Base-by-base conservation (phyloP, 257 asterid genomes). In the Dorcoceras hygrometricum region DNA sequence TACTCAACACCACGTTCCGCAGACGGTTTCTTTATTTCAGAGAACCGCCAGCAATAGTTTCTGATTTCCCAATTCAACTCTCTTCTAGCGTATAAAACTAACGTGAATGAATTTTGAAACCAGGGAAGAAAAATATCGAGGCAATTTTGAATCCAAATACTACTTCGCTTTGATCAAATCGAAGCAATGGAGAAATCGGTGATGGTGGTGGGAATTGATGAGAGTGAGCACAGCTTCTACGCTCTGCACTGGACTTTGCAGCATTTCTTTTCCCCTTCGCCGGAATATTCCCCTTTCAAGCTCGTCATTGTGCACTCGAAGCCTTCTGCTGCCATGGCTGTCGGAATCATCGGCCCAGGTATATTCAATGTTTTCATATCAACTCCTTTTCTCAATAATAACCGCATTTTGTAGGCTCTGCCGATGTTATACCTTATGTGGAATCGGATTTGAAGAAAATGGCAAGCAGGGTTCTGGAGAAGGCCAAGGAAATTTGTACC, bases 341-440 rank as follows among this genome's bases (percentile, higher is more conserved):
- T 87, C 71, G 93, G 95, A 60, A 59, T 87, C 65, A 72, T 78
- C 73, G 96, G 91, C n/a, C 95, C 95, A 19, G 95, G 98, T 83
- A 82, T 27, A 43, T 18, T 1, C 43, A 20, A 65, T 55, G 22
- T 28, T 19, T 56, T 23, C 23, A 20, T 56, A 23, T 56, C 14
- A 6, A 20, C 14, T 22, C 1, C 6, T 20, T 34, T 1, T 9
- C 28, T 59, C 36, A 26, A 0, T 16, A 8, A 12, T 69, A 62
- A 61, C 23, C 27, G 64, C 28, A 66, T 50, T 23, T 11, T 70
- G 57, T 26, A 90, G 97, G 89, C 64, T 81, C 86, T 26, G 90
- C 82, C 8, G 96, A 89, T 10, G 95, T 82, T 74, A 31, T 89
- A 67, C 89, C 87, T 11, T 73, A 73, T 53, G 84, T 91, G 46